Percentiles rank a stretch among this genome's conserved stretches.
These are phyloP conservation scores for Trichoderma sp. DNA, from an alignment of 2,329 filamentous ascomycete species.

Conservation along the genomic window DNA sequence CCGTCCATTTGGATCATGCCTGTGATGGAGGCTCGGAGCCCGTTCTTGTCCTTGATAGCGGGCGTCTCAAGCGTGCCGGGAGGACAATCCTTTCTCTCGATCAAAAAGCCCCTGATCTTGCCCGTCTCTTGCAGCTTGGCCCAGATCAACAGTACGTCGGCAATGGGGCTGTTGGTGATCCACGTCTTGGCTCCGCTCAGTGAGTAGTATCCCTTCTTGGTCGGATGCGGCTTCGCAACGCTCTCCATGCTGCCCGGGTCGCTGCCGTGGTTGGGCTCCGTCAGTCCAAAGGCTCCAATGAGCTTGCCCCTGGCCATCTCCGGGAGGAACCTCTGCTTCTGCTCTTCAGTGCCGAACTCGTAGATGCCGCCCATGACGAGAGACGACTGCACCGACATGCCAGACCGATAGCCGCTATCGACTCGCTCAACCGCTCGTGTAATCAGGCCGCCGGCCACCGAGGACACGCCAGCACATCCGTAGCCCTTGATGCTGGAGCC, in stretches of 20 bases:
- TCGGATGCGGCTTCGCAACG: slow-evolving; percentile 76
- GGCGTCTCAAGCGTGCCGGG: slow-evolving; percentile 89
- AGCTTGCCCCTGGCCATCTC: slow-evolving; percentile 78
- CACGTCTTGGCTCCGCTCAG: slow-evolving; percentile 85
- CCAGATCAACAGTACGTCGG: slow-evolving; percentile 84
- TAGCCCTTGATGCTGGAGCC: slow-evolving; percentile 85
- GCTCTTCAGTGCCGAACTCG: slow-evolving; percentile 81
- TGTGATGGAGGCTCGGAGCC: slow-evolving; percentile 86
- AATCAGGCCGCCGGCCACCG: slow-evolving; percentile 84
- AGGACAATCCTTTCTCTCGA: slow-evolving; percentile 82
- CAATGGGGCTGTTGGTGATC: slow-evolving; percentile 93
- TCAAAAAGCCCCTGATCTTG: slow-evolving; percentile 89
- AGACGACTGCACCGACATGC: slow-evolving; percentile 90
- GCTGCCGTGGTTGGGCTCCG: slow-evolving; percentile 89
- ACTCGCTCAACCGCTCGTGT: slow-evolving; percentile 87
- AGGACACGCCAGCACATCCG: slow-evolving; percentile 82
- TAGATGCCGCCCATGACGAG: slow-evolving; percentile 91
- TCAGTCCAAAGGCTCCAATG: slow-evolving; percentile 82
- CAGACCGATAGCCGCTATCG: slow-evolving; percentile 86
- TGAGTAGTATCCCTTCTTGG: slow-evolving; percentile 76
- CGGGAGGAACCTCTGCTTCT: slow-evolving; percentile 80
- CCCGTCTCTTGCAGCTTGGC: slow-evolving; percentile 87
- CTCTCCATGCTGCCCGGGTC: slow-evolving; percentile 92
- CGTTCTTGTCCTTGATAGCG: slow-evolving; percentile 90
- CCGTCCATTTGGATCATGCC: slow-evolving; percentile 97